phyloP scores from a whole-genome alignment of 169 alveolate species.

The Plasmodium yoelii region DNA sequence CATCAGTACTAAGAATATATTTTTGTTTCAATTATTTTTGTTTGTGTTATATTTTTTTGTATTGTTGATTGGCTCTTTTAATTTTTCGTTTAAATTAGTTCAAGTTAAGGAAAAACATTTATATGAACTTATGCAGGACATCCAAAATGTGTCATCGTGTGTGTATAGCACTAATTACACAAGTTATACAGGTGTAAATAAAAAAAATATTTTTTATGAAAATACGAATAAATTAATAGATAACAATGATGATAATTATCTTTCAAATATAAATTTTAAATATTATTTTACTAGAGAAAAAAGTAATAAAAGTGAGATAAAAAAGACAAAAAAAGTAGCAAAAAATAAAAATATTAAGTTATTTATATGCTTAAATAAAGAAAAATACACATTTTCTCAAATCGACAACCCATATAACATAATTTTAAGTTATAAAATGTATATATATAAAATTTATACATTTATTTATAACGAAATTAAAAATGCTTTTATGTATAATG shows the following conservation, averaged over 20 bases:
- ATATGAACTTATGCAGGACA: conserved; percentile 39
- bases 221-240: conserved; percentile 28
- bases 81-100: conserved; percentile 62
- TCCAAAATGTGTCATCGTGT: conserved; percentile 25
- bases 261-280: conserved; percentile 27
- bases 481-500: conserved; percentile 51
- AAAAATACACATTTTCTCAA: conserved; percentile 11
- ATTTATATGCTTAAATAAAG: conserved; percentile 72
- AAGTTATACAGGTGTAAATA: not conserved
- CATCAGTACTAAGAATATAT: conserved; percentile 28
- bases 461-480: conserved; percentile 66
- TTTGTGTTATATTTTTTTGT: conserved; percentile 62
- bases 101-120: conserved; percentile 75
- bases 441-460: conserved; percentile 11
- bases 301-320: conserved; percentile 14
- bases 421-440: conserved; percentile 23
- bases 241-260: conserved; percentile 9
- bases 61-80: conserved; percentile 69
- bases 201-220: not conserved
- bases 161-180: not conserved
- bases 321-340: not conserved
- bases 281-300: conserved; percentile 73
- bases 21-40: conserved; percentile 49
- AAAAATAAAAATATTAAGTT: conserved; percentile 45
- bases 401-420: conserved; percentile 14